Percentiles rank a stretch among this genome's conserved stretches.
Conservation (phyloP, 2,329 filamentous ascomycete species). For the Aspergillus neotritici region DNA sequence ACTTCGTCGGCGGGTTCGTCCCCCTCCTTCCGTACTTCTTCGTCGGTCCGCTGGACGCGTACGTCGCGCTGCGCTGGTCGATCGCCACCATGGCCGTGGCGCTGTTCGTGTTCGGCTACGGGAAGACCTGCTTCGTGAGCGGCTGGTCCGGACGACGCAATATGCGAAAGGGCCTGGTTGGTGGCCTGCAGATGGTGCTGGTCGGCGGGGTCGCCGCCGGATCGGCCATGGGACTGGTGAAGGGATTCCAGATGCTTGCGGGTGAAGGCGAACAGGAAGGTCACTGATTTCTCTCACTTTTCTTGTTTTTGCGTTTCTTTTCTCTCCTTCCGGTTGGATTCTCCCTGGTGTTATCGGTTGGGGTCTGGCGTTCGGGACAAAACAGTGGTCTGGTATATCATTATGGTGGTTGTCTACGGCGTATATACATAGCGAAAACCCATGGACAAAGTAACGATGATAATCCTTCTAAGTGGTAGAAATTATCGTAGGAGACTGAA, state of each 20-base stretch:
- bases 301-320: neutral
- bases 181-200: slow-evolving; percentile 37
- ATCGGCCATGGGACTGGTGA: slow-evolving; percentile 38
- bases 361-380: no score
- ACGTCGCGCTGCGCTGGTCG: slow-evolving; percentile 64
- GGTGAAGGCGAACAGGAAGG: slow-evolving; percentile 9
- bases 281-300: no score
- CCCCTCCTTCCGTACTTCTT: slow-evolving; percentile 52
- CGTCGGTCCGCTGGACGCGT: slow-evolving; percentile 70
- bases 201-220: slow-evolving; percentile 37
- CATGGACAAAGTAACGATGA: no score
- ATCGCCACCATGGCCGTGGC: slow-evolving; percentile 48
- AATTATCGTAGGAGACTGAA: no score
- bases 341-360: no score
- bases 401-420: no score
- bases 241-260: slow-evolving; percentile 32
- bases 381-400: no score
- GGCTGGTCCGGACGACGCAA: slow-evolving; percentile 34
- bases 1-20: slow-evolving; percentile 42
- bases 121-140: slow-evolving; percentile 41
- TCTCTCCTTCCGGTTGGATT: no score
- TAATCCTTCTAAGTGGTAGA: no score
- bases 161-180: slow-evolving; percentile 28
- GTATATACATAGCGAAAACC: no score
- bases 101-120: slow-evolving; percentile 48